phyloP scores from a whole-genome alignment of 495 filamentous ascomycete genomes.

The Endocarpon pusillum region DNA sequence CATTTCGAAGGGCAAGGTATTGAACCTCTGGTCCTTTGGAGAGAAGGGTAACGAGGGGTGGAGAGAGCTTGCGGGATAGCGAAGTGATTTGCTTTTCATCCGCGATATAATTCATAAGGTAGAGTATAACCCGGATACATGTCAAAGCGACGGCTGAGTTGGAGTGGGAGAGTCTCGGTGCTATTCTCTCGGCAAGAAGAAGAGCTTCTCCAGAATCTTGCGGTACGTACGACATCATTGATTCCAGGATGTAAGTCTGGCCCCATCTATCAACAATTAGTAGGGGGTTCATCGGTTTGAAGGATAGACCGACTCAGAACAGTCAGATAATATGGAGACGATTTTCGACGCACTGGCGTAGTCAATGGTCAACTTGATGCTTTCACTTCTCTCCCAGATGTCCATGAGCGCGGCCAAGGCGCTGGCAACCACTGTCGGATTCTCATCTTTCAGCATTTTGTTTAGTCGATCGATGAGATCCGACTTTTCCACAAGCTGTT shows the following conservation, averaged over 20 bases:
- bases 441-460: constrained; percentile 78
- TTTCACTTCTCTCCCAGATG: constrained; percentile 95
- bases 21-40: constrained; percentile 96
- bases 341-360: constrained; percentile 95
- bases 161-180: constrained; percentile 83
- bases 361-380: constrained; percentile 95
- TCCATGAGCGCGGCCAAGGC: constrained; percentile 86
- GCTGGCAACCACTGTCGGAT: constrained; percentile 91
- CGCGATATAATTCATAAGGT: constrained; percentile 97
- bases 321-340: constrained; percentile 88
- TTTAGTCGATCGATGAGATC: constrained; percentile 91
- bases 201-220: constrained; percentile 77
- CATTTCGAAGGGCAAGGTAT: constrained; percentile 89
- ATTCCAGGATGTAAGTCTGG: constrained; percentile 96
- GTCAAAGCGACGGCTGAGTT: constrained; percentile 96
- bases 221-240: constrained; percentile 94
- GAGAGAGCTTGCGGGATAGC: constrained; percentile 84
- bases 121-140: constrained; percentile 86
- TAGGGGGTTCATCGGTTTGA: not conserved
- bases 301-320: constrained; percentile 56
- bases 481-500: constrained; percentile 70
- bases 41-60: constrained; percentile 84
- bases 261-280: constrained; percentile 63
- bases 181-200: constrained; percentile 80
- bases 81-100: constrained; percentile 81